Evolutionary conservation across 805 yeast genomes (phyloP), one percentile per base, ranked within the genome.

Genomic region (Soucietia sequanensis): DNA sequence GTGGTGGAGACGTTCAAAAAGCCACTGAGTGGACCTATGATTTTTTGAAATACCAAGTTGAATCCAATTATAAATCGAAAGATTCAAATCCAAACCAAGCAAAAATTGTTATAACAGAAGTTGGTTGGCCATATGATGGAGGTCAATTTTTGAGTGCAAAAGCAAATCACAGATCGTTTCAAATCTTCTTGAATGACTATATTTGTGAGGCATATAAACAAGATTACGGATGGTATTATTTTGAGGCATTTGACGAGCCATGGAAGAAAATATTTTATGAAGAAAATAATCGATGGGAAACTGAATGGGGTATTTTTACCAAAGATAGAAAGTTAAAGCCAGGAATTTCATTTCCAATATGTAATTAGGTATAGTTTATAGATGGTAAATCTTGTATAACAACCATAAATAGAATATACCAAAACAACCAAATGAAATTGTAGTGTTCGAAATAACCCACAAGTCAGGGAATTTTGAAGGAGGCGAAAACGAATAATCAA

Each of bases 361-460:
- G 27, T 13, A 10, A n/a, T 13, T 25, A 13, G 13, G 19, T n/a
- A 21, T 21, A n/a, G n/a, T n/a, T n/a, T n/a, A n/a, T n/a, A n/a
- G n/a, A n/a, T n/a, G 41, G 36, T 52, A 60, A 14, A 61, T 52
- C 27, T 49, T 81, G 59, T 72, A 80, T 48, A 82, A 69, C 23
- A 75, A 72, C 96, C 96, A 93, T n/a, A 88, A 42, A 80, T 89
- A 90, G 48, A 86, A 86, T 30, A 84, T 50, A 0, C 62, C 54
- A 48, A 90, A 91, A 39, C 89, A 85, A 0, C 75, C 83, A 52
- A 87, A 89, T 0, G 93, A 83, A 3, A 89, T 50, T 0, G 81
- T 50, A 27, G 83, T 78, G 51, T 93, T 93, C 3, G 78, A 73
- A 16, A 91, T 70, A 0, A 86, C 86, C 90, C 93, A 87, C 4